Conservation (phyloP, 208 protist species). For the Plasmodiophora brassicae region DNA sequence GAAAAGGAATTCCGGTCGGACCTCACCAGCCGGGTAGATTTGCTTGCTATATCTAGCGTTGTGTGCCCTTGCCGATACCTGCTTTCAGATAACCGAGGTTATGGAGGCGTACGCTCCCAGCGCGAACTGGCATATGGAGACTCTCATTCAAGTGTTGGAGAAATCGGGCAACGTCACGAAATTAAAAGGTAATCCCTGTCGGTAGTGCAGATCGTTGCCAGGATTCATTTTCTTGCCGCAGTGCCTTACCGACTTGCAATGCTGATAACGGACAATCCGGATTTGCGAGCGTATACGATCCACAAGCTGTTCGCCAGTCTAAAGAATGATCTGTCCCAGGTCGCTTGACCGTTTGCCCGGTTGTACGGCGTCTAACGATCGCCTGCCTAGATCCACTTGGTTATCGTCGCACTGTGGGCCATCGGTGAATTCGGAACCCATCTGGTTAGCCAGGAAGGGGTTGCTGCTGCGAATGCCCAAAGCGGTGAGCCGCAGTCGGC, state of each 20-base stretch:
- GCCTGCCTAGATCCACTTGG: conserved; percentile 71
- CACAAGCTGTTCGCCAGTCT: conserved; percentile 75
- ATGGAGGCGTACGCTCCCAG: background rate
- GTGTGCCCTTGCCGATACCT: background rate
- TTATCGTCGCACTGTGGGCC: conserved; percentile 83
- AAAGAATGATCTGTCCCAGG: background rate
- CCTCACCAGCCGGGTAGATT: background rate
- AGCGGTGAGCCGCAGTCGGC: no score
- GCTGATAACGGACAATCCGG: conserved; percentile 72
- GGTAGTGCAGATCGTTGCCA: background rate
- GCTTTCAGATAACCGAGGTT: conserved; percentile 19
- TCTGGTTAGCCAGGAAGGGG: conserved; percentile 60
- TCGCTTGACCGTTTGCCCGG: background rate
- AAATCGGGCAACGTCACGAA: conserved; percentile 50
- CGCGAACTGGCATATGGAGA: conserved; percentile 87
- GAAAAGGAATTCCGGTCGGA: background rate
- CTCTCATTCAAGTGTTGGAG: conserved; percentile 80
- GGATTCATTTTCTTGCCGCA: no score
- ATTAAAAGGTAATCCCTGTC: background rate
- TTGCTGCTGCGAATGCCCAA: conserved; percentile 1
- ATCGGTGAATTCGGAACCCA: conserved; percentile 91
- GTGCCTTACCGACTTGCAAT: background rate
- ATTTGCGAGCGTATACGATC: conserved; percentile 77
- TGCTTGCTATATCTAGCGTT: background rate
- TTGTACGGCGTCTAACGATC: background rate